Base-by-base conservation (phyloP, 2,329 filamentous ascomycete genomes). In the Leptosphaerulina australis region DNA sequence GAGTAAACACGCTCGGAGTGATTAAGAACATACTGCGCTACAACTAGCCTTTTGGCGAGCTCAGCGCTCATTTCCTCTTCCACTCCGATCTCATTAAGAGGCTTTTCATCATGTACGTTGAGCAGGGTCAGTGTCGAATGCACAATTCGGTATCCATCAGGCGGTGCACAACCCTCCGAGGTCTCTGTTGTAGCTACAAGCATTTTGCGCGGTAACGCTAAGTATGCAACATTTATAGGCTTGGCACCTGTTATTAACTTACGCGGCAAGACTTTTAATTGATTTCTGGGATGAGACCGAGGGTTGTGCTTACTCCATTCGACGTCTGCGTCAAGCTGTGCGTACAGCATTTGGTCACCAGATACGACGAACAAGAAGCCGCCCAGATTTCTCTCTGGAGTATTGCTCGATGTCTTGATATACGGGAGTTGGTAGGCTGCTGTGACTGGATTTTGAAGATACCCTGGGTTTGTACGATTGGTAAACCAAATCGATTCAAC, bases 1-100 rank as follows among this genome's bases (percentile, higher is more conserved):
- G 82, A 78, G 33, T 83, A 77, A 1, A 91, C 81, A 29, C 77
- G 78, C 55, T 88, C 85, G 0, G 81, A 81, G 0, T 71, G 56
- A 34, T 81, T 78, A 12, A 91, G 74, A 3, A 81, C 80, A 12
- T 77, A 78, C 22, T 86, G 80, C 48, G 80, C 82, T 1, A 79
- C 72, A 0, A 77, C 68, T 0, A 71, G 64, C 3, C 74, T 69
- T 12, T 71, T 74, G 2, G 73, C 70, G 30, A 73, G 28, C 14
- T 45, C 41, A 3, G 48, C 40, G 9, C 29, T 40, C 2, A 56
- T 51, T 44, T 71, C 66, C 17, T 55, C 54, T 35, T 71, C 67
- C 18, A 67, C 37, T 6, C 63, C 57, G 3, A 31, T 5, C 3
- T 66, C 63, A 6, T 57, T 39, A 4, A 41, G 35, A n/a, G 53